A percentile compares a stretch with the other conserved stretches of the same genome.
phyloP scores from a whole-genome alignment of 495 filamentous ascomycete genomes.

The Tuber microsphaerosporum region DNA sequence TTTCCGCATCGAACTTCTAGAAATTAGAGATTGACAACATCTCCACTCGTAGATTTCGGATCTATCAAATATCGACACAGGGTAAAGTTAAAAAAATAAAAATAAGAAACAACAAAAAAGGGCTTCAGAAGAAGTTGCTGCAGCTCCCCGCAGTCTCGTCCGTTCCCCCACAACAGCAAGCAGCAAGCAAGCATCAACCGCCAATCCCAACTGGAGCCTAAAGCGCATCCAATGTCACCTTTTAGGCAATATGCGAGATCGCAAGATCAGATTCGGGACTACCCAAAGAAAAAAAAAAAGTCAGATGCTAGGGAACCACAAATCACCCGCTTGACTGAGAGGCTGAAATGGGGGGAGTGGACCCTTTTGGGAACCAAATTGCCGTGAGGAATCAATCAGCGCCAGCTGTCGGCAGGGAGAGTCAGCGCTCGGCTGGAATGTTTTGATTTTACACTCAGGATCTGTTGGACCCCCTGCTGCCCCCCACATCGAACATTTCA shows the following conservation, averaged over 20 bases:
- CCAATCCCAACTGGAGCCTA: background rate
- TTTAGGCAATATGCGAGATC: conserved; percentile 16
- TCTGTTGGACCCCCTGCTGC: background rate
- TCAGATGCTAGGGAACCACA: background rate
- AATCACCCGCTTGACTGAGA: background rate
- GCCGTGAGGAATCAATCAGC: background rate
- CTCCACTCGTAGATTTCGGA: conserved; percentile 15
- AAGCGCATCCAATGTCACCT: conserved; percentile 28
- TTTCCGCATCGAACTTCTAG: conserved; percentile 17
- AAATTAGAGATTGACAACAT: conserved; percentile 10
- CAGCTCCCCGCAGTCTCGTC: background rate
- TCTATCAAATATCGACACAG: conserved; percentile 12
- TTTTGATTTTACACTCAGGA: background rate
- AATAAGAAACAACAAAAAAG: background rate
- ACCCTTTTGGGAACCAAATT: background rate
- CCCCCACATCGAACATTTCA: conserved; percentile 1
- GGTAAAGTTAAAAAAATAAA: conserved; percentile 8
- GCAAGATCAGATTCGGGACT: background rate
- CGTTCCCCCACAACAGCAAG: background rate
- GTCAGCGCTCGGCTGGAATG: background rate
- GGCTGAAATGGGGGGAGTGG: background rate
- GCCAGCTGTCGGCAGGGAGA: background rate
- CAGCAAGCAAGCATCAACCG: background rate
- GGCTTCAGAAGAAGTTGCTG: background rate
- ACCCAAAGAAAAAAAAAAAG: background rate